Evolutionary conservation across 2,329 filamentous ascomycete species (phyloP), one percentile per base, ranked within the genome.

Genomic region (Xylariaceae sp.): DNA sequence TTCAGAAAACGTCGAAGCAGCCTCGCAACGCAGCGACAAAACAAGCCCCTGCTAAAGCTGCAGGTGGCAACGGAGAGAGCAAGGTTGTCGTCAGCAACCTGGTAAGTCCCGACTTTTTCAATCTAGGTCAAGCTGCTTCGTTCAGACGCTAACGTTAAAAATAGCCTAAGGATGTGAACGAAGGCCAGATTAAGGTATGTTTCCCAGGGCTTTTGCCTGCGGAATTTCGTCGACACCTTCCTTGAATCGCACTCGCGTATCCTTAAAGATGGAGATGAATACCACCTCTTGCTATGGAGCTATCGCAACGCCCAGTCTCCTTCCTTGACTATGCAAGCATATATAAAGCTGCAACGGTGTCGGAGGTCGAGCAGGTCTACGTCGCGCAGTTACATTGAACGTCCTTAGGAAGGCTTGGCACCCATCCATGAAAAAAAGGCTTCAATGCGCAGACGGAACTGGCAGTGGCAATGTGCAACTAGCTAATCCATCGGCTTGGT

Each of bases 151-250:
- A 57, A 64, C 52, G 29, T n/a, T 1, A 3, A 3, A 32, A 39
- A 42, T 65, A 97, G 91, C 94, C 94, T 74, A 87, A 88, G 81
- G 94, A 99, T 86, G 92, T 99, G 76, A 91, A 86, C 78, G 93
- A 97, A 84, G 81, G 80, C 80, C 91, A 95, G 87, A 95, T 99
- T 81, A 97, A 99, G 94, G 94, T 99, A 99, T 95, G 94, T 99
- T 92, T 89, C 92, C 84, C 88, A 81, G 87, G 87, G 86, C 84
- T 77, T 71, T 75, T 71, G 76, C 80, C 85, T 80, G 82, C 81
- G 84, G 85, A 84, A 81, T 87, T 85, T 82, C 77, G 82, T 88
- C 85, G 85, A 83, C 84, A 79, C 77, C 72, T 78, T 73, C 69
- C 65, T 67, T 67, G 59, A 66, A 68, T 64, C 66, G 62, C 63